Conservation (phyloP, 2,329 filamentous ascomycete species). For the Fusarium drepaniforme region DNA sequence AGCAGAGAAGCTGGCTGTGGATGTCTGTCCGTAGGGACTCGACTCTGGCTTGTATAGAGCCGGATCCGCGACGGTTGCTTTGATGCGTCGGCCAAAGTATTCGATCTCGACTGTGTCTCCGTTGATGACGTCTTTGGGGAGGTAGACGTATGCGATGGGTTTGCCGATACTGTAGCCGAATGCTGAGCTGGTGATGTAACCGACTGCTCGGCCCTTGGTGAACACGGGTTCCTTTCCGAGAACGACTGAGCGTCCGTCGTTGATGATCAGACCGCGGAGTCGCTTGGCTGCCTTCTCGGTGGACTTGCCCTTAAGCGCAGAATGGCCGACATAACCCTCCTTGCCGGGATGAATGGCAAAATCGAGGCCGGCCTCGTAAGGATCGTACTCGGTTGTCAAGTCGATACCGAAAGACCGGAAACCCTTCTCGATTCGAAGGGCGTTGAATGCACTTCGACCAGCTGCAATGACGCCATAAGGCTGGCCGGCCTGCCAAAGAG, state of each 20-base stretch:
- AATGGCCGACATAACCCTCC: slow-evolving; percentile 63
- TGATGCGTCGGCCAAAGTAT: slow-evolving; percentile 68
- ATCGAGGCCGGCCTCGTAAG: slow-evolving; percentile 68
- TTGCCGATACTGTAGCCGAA: slow-evolving; percentile 71
- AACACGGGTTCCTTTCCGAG: slow-evolving; percentile 74
- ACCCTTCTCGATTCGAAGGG: slow-evolving; percentile 70
- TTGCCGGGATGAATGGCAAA: slow-evolving; percentile 63
- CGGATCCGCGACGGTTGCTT: slow-evolving; percentile 65
- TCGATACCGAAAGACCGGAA: slow-evolving; percentile 69
- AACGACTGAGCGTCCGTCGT: slow-evolving; percentile 68
- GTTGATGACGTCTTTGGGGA: slow-evolving; percentile 60
- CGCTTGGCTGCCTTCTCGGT: slow-evolving; percentile 49
- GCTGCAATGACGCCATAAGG: slow-evolving; percentile 68
- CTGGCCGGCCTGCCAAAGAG: slow-evolving; percentile 66
- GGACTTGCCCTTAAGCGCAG: slow-evolving; percentile 58
- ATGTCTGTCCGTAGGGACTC: slow-evolving; percentile 26
- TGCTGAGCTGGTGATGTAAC: slow-evolving; percentile 71
- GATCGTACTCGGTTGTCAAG: slow-evolving; percentile 71
- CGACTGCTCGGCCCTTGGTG: slow-evolving; percentile 57
- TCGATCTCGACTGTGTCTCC: slow-evolving; percentile 69
- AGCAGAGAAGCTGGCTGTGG: slow-evolving; percentile 19
- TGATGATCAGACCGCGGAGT: slow-evolving; percentile 64
- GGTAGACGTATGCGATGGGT: slow-evolving; percentile 70
- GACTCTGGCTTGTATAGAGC: slow-evolving; percentile 48
- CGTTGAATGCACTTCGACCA: slow-evolving; percentile 68